Base-by-base conservation (phyloP, 2,329 filamentous ascomycete species). In the Talaromyces rugulosus region DNA sequence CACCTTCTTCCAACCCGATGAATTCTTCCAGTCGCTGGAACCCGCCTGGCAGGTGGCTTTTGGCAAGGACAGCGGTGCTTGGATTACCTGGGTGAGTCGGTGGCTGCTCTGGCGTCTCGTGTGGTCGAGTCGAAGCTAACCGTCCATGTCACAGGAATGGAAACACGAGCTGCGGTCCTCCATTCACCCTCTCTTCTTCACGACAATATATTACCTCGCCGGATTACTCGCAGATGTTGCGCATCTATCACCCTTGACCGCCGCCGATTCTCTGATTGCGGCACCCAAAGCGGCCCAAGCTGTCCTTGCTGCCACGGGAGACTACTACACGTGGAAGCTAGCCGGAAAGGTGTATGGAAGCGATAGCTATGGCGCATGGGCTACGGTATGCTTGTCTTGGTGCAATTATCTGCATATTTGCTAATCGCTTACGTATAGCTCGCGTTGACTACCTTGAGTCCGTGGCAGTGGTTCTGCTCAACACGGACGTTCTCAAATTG, bases 1-100 rank as follows among this genome's bases (percentile, higher is more conserved):
- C 66, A 98, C 95, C 23, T 99, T 97, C 75, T 99, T 99, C 79
- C 95, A 99, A 76, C 95, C 95, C 31, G 95, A 99, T 80, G 95
- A 99, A 77, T 98, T 91, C 80, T 99, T 95, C 72, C 95, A 99
- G 74, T 90, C 92, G 1, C 85, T 98, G 52, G 95, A 99, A 79
- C 94, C 95, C 59, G 95, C 95, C 67, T 98, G 94, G 93, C 82
- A 88, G 69, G 83, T 95, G 60, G 90, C 90, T 3, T 97, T 96
- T 81, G 93, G 93, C 27, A 71, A 80, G 2, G 74, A 82, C 14
- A 90, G 88, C 75, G 90, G 90, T 65, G 91, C 94, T 31, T 99
- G 94, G 91, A 83, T 97, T 70, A 99, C 95, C 65, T 99, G 95
- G 95, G 94, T 96, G 82, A 71, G 84, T 79, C 12, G 7, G 7